Base-by-base conservation (phyloP, 192 early-diverging fungal genomes). In the Geosiphon pyriformis region DNA sequence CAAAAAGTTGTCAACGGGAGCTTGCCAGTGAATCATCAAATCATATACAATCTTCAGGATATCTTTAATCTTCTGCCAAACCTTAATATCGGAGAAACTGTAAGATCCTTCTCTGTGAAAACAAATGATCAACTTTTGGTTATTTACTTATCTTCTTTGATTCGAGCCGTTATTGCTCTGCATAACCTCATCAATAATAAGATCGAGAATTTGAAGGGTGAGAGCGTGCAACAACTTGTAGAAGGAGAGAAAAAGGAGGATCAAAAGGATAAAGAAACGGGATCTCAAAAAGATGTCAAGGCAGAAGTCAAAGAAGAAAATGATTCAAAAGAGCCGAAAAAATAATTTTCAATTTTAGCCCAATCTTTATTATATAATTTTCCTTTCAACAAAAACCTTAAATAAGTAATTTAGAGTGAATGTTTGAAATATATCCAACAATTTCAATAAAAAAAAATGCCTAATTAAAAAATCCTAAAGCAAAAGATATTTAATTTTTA, bases 121-220 rank as follows among this genome's bases (percentile, higher is more conserved):
- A 95, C 94, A 11, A 99, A 99, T 74, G 97, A 99, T 74, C 91
- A 98, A 74, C 80, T 95, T 23, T 80, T 98, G 48, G 85, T 98
- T 32, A 94, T 98, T 56, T 99, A 99, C 73, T 76, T 99, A 42
- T 90, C 89, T 10, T 85, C 88, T 51, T 78, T 98, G 76, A 92
- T 97, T 61, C 86, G 97, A 20, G 85, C 97, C 2, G 89, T 97
- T 29, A 94, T 99, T 83, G 97, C 95, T 0, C 79, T 99, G 60
- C 97, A 99, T 70, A 94, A 94, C 68, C 74, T 99, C 33, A 98
- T 99, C 71, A 90, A 94, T 72, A 99, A 99, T 81, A 99, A 99
- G 83, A 88, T 96, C 49, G 88, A 92, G 77, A 93, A 95, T 69
- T 69, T 85, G 8, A 83, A 89, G 51, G 80, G 82, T 17, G 90